Evolutionary conservation across 257 asterid genomes (phyloP).

Genomic region (Ehretia macrophylla): DNA sequence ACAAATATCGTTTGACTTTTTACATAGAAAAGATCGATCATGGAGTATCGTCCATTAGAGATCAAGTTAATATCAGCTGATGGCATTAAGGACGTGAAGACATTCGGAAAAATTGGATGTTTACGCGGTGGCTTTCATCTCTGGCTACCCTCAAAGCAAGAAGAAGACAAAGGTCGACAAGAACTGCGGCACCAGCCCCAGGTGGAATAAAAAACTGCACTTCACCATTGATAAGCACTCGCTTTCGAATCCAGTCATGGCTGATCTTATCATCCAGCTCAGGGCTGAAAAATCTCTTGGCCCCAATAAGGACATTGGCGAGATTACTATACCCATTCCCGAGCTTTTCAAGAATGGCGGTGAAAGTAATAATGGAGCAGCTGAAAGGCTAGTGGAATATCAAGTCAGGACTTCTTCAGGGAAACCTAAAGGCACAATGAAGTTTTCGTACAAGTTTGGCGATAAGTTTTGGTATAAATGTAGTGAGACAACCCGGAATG

Average conservation of each 20-base stretch:
- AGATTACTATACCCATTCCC: slow-evolving; percentile 46
- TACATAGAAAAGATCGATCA: neutral
- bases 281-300: slow-evolving; percentile 38
- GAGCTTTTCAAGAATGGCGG: slow-evolving; percentile 31
- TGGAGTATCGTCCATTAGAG: slow-evolving; percentile 32
- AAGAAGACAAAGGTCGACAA: slow-evolving; percentile 27
- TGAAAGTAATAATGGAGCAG: slow-evolving; percentile 6
- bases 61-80: slow-evolving; percentile 32
- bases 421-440: slow-evolving; percentile 61
- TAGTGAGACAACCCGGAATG: slow-evolving; percentile 18
- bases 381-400: slow-evolving; percentile 39
- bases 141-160: slow-evolving; percentile 14
- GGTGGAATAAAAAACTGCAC: slow-evolving; percentile 30
- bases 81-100: slow-evolving; percentile 32
- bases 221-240: slow-evolving; percentile 52
- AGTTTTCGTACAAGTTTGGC: slow-evolving; percentile 56
- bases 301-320: slow-evolving; percentile 52
- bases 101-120: slow-evolving; percentile 30
- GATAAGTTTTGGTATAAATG: slow-evolving; percentile 38
- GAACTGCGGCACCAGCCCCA: slow-evolving; percentile 33
- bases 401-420: slow-evolving; percentile 51
- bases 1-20: neutral
- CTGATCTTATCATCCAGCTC: slow-evolving; percentile 48
- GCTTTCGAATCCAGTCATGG: slow-evolving; percentile 43
- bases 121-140: slow-evolving; percentile 17